Evolutionary conservation across 2,329 filamentous ascomycete genomes (phyloP).

Genomic region (Thyridium curvatum): DNA sequence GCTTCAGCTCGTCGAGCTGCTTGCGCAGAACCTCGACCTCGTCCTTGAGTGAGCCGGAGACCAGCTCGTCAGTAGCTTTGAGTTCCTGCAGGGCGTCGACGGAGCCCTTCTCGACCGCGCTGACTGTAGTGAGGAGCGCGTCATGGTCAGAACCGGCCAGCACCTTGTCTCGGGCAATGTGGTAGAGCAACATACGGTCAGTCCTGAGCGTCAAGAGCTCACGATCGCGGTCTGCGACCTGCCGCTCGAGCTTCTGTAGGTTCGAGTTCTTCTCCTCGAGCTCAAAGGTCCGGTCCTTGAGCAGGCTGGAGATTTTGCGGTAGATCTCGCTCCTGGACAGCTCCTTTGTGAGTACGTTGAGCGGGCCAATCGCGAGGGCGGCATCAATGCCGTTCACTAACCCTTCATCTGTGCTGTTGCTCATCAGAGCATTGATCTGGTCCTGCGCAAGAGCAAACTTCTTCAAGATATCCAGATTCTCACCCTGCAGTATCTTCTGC

Average conservation of each 20-base stretch:
- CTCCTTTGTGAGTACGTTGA: constrained; percentile 35
- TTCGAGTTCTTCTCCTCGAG: constrained; percentile 38
- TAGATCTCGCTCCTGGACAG: constrained; percentile 48
- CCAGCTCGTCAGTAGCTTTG: constrained; percentile 52
- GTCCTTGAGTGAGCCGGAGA: constrained; percentile 50
- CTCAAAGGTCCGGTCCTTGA: constrained; percentile 37
- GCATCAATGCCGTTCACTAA: constrained; percentile 38
- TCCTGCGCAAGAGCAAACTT: constrained; percentile 51
- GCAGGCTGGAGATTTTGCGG: constrained; percentile 41
- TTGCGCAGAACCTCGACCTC: constrained; percentile 51
- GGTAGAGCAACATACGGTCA: constrained; percentile 36
- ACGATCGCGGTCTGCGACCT: constrained; percentile 47
- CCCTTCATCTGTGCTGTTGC: constrained; percentile 46
- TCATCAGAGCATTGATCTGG: constrained; percentile 49
- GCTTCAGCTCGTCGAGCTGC: constrained; percentile 39
- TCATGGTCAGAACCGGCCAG: too few species aligned
- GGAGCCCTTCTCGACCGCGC: constrained; percentile 47
- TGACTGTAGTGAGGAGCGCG: constrained; percentile 30
- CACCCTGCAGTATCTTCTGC: constrained; percentile 44
- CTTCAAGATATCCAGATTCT: constrained; percentile 51
- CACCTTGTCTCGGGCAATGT: constrained; percentile 2
- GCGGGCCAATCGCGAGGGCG: constrained; percentile 18
- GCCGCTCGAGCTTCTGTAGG: constrained; percentile 37
- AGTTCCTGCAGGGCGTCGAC: constrained; percentile 49
- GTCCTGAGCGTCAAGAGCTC: constrained; percentile 46